Evolutionary conservation across 148 eudicot species (phyloP), one percentile per base, ranked within the genome.

Genomic region (Arctostaphylos glauca): DNA sequence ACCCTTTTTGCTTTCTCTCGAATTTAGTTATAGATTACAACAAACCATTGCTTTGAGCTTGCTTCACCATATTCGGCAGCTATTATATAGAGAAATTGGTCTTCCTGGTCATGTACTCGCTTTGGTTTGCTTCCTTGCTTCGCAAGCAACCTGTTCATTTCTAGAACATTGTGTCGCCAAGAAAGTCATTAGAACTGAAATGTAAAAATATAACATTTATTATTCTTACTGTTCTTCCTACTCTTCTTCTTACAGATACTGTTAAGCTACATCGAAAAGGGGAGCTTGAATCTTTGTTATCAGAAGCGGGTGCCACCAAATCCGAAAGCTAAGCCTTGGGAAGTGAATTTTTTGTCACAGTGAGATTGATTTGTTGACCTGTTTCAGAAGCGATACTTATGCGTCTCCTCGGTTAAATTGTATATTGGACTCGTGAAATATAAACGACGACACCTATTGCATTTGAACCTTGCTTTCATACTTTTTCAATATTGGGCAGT

Each of bases 211-310:
- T 5, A 50, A 50, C 6, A 41, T 14, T 44, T 5, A 0, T 38
- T 41, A 18, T 31, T 67, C 54, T 67, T 9, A 8, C 14, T 67
- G 53, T 71, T 21, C 71, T 44, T 49, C 60, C 76, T 85, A 0
- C 38, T 31, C 38, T 80, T 44, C 16, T 19, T 68, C 74, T 52
- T 83, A 85, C 95, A 94, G 97, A 94, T 84, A 91, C 94, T 72
- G 86, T 92, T 68, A 86, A 92, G 86, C 88, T 94, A 55, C 71
- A 94, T 85, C 88, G 87, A 74, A 88, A 95, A 84, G 98, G 98
- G 83, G 95, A 90, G 78, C 98, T 95, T 75, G 95, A 94, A 85
- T 15, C 90, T 78, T 83, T 95, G 91, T 87, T 95, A 54, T 87
- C 89, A 15, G 92, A 89, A 87, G 97, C 98, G 62, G 87, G 80